Conservation (phyloP, 495 filamentous ascomycete genomes). For the Daldinia grandis region DNA sequence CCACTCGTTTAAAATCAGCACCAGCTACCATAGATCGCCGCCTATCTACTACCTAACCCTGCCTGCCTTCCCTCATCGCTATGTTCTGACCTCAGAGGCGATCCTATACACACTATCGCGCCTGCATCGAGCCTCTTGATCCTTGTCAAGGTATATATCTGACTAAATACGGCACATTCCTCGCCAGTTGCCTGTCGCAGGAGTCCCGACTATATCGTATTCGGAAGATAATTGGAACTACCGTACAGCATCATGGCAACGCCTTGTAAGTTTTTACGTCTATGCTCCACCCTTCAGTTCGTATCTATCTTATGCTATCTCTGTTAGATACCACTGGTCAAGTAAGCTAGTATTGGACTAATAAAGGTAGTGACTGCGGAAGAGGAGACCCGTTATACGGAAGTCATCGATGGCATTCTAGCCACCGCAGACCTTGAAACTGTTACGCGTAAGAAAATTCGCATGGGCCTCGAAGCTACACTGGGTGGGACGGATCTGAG, state of each 20-base stretch:
- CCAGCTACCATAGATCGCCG: neutral
- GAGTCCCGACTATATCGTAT: neutral
- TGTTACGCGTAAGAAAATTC: constrained; percentile 91
- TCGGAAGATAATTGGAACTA: constrained; percentile 6
- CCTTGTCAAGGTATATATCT: neutral
- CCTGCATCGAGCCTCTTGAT: neutral
- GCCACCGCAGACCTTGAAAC: constrained; percentile 83
- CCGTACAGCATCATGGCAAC: constrained; percentile 23
- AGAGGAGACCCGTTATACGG: constrained; percentile 72
- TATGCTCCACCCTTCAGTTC: too few species aligned
- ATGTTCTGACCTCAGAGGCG: constrained; percentile 37
- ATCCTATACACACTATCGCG: constrained; percentile 18
- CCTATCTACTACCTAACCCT: neutral
- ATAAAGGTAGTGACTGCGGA: constrained; percentile 68
- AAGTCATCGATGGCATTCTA: constrained; percentile 93
- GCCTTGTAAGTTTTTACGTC: constrained; percentile 25
- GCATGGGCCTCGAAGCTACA: constrained; percentile 79
- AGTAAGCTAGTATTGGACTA: neutral
- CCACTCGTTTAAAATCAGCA: neutral
- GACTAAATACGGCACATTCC: neutral
- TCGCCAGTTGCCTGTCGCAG: neutral
- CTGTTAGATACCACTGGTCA: neutral
- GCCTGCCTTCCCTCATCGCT: constrained; percentile 8
- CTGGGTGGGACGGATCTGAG: constrained; percentile 81
- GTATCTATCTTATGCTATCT: neutral